Base-by-base conservation (phyloP, 176 grass and related monocot species). In the Carex cristatella region DNA sequence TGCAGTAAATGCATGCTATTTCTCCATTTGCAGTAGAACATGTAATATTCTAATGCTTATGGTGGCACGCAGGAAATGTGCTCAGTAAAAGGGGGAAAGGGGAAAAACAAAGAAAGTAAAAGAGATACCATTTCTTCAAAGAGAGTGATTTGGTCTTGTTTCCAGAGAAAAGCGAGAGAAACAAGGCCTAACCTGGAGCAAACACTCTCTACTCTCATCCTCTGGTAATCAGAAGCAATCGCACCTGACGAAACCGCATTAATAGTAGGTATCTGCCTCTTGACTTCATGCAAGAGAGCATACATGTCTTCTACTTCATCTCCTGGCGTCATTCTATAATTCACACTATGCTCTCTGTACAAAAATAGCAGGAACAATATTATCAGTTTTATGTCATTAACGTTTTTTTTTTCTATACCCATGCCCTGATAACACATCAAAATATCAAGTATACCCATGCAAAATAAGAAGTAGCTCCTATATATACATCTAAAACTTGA, bases 281-380 rank as follows among this genome's bases (percentile, higher is more conserved):
- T 98, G 69, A 98, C 76, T 88, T 95, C 91, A 19, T 89, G 88
- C 80, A 98, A 35, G 2, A 98, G 81, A 64, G 86, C 79, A 68
- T 91, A 95, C 89, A 98, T 91, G 69, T 98, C 95, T 82, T 98
- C 95, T 51, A 98, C 93, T 84, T 98, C 93, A 46, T 93, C 95
- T 42, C 93, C 95, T 2, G 82, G 49, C 3, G 91, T 98, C 18
- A 89, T 86, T 9, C 77, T 89, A 73, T 98, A 98, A 63, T 85
- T 92, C 11, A 94, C 89, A 57, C 80, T 83, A 16, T 93, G 89
- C 27, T 98, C 91, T 89, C 93, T 98, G 65, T 49, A 61, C 73
- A 33, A 77, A 75, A 77, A 30, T 15, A 77, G 12, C 46, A 77
- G 23, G 27, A 77, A 77, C 12, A 6, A 54, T 32, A 56, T 35